Evolutionary conservation across 257 asterid genomes (phyloP), one percentile per base, ranked within the genome.

Genomic region (Misopates orontium): DNA sequence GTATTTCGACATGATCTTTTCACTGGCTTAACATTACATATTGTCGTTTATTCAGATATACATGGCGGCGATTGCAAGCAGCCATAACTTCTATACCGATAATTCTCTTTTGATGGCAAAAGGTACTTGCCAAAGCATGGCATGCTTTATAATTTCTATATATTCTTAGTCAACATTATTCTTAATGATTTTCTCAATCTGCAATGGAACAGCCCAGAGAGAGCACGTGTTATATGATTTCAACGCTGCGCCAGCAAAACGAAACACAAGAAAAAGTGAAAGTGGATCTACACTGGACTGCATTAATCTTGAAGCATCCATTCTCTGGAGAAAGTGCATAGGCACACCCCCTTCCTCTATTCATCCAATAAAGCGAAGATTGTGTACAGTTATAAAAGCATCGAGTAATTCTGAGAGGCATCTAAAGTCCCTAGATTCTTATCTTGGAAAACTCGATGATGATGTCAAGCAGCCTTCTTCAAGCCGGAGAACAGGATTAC

Each of bases 381-480:
- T 51, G 42, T 59, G 74, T 79, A 61, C 69, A 49, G 70, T 49
- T 24, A 52, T 66, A 20, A 78, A 71, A 65, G 78, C 84, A 18
- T 45, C 56, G 59, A 71, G 75, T 50, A 67, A 79, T 70, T 50
- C 73, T 14, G 86, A 77, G 81, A 76, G 82, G 62, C 97, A 90
- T 64, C 79, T 83, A 75, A 75, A 82, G 58, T 79, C 85, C 36
- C 78, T 90, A 25, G 85, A 81, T 76, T 76, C 88, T 59, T 90
- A 79, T 74, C 86, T 90, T 61, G 75, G 68, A 48, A 87, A 87
- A 70, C 80, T 85, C 40, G 81, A 69, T 8, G 56, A 68, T 21
- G 78, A 67, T 51, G 62, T 70, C 56, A 75, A 52, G 62, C 4
- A 28, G 36, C 72, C 67, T 67, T 68, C 70, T 72, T 71, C 57